phyloP scores from a whole-genome alignment of 2,329 filamentous ascomycete species.

The Xylaria arbuscula region DNA sequence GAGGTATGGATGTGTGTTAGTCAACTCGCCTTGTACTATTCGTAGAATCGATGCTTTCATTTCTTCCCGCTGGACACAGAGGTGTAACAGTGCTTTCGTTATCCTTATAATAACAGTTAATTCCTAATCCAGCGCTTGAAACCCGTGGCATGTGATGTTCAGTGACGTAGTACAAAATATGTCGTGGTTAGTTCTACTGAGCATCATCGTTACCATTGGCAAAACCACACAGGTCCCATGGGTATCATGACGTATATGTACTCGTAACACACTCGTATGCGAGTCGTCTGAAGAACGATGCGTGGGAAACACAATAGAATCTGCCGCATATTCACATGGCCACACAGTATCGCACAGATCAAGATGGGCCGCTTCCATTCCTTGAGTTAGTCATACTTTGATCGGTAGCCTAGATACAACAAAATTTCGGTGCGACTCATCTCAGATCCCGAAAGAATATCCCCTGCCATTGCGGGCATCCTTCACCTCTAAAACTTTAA shows the following conservation, averaged over 20 bases:
- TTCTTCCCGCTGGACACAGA: background rate
- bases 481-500: no score
- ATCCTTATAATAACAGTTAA: background rate
- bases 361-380: background rate
- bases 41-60: background rate
- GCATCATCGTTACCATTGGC: background rate
- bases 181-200: background rate
- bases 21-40: background rate
- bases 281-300: background rate
- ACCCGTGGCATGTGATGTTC: background rate
- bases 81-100: background rate
- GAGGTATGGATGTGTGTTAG: background rate
- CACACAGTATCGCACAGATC: slow-evolving; percentile 7
- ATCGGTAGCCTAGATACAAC: background rate
- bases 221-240: slow-evolving; percentile 1
- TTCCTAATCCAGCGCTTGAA: background rate
- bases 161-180: background rate
- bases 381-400: background rate
- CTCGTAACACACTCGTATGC: background rate
- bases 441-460: background rate
- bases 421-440: background rate
- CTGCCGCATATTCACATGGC: background rate
- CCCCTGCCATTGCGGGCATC: background rate
- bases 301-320: background rate
- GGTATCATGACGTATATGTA: background rate